Conservation (phyloP, 2,329 filamentous ascomycete species). For the Neopestalotiopsis rosae region DNA sequence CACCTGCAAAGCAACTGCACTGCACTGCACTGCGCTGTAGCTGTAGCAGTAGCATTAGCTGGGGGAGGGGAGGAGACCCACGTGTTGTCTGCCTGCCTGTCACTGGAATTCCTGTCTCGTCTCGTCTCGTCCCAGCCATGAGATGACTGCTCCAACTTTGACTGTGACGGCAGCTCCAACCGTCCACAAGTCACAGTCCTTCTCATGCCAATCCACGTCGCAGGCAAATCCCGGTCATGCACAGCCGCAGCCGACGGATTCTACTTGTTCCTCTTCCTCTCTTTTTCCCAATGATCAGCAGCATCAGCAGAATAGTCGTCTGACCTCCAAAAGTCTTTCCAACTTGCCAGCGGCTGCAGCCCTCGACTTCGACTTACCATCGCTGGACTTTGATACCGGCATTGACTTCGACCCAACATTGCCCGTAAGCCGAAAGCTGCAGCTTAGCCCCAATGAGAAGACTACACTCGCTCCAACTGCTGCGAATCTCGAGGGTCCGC, state of each 20-base stretch:
- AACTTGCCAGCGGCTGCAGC: slow-evolving; percentile 37
- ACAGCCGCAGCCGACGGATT: slow-evolving; percentile 19
- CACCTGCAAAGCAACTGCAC: background rate
- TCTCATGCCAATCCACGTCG: slow-evolving; percentile 34
- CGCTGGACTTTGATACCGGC: slow-evolving; percentile 51
- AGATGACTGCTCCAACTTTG: slow-evolving; percentile 48
- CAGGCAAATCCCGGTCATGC: slow-evolving; percentile 34
- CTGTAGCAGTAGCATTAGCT: background rate
- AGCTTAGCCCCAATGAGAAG: slow-evolving; percentile 34
- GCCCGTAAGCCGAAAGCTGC: slow-evolving; percentile 39
- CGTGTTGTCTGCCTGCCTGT: slow-evolving; percentile 1
- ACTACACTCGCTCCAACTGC: slow-evolving; percentile 25
- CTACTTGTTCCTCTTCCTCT: background rate
- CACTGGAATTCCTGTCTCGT: background rate
- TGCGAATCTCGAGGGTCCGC: slow-evolving; percentile 31
- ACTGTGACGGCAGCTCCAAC: slow-evolving; percentile 45
- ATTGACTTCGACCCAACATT: slow-evolving; percentile 53
- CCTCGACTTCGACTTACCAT: slow-evolving; percentile 55
- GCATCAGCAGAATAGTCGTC: slow-evolving; percentile 13
- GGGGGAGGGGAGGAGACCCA: background rate
- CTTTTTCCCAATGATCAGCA: background rate
- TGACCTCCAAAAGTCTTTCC: slow-evolving; percentile 28
- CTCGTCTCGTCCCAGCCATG: slow-evolving; percentile 37
- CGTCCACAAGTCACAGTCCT: slow-evolving; percentile 39
- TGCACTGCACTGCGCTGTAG: background rate